Conservation (phyloP, 306 rosid genomes). For the Astragalus glycyphyllos region DNA sequence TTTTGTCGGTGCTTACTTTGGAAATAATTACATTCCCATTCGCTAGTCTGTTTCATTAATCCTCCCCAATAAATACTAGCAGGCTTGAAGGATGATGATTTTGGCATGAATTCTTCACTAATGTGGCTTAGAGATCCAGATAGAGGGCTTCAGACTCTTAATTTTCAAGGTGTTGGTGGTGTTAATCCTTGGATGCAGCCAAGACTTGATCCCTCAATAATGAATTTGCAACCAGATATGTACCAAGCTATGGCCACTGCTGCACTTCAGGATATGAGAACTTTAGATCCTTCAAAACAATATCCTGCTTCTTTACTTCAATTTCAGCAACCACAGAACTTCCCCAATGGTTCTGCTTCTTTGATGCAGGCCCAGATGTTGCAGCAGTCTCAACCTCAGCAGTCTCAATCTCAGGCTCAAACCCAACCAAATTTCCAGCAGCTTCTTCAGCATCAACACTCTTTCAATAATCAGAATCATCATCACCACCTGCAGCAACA, state of each 20-base stretch:
- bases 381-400: constrained; percentile 84
- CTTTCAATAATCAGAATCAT: constrained; percentile 52
- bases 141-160: constrained; percentile 77
- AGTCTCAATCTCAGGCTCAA: constrained; percentile 51
- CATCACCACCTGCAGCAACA: constrained; percentile 47
- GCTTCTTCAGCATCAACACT: constrained; percentile 68
- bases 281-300: constrained; percentile 72
- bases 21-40: constrained; percentile 4
- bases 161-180: constrained; percentile 86
- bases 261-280: constrained; percentile 92
- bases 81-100: constrained; percentile 91
- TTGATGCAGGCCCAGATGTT: constrained; percentile 75
- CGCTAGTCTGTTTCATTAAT: neutral
- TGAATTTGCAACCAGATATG: constrained; percentile 81
- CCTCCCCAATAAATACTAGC: constrained; percentile 27
- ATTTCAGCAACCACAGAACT: constrained; percentile 83
- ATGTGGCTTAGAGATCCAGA: constrained; percentile 86
- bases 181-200: constrained; percentile 94
- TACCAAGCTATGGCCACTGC: constrained; percentile 96
- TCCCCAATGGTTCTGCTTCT: constrained; percentile 63
- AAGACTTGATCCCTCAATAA: constrained; percentile 76
- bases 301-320: constrained; percentile 68
- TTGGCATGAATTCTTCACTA: constrained; percentile 75
- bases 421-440: constrained; percentile 66
- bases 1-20: no score